These are phyloP conservation scores for Cladophialophora bantiana DNA, from an alignment of 2,329 filamentous ascomycete genomes.

Conservation along the genomic window DNA sequence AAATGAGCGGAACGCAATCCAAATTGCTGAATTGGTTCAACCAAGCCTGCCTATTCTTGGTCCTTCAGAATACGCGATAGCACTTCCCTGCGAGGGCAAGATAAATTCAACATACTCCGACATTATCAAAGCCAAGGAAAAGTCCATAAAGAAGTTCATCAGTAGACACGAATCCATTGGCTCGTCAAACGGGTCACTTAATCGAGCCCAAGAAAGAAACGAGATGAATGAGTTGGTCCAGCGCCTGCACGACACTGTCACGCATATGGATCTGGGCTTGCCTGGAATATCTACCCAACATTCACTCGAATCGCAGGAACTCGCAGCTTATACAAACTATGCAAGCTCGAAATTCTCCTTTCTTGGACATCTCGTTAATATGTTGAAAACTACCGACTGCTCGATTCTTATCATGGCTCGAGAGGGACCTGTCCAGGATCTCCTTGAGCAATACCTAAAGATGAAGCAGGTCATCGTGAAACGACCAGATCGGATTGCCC, in stretches of 20 bases:
- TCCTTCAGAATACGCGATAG: constrained; percentile 37
- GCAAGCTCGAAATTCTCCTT: constrained; percentile 56
- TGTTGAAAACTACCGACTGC: constrained; percentile 45
- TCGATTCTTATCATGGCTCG: constrained; percentile 51
- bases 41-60: constrained; percentile 37
- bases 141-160: constrained; percentile 39
- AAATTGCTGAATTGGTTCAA: constrained; percentile 35
- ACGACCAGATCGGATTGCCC: constrained; percentile 41
- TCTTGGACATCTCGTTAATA: constrained; percentile 51
- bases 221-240: constrained; percentile 47
- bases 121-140: constrained; percentile 38
- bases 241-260: constrained; percentile 51
- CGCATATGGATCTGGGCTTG: constrained; percentile 55
- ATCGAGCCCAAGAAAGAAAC: constrained; percentile 37
- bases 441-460: constrained; percentile 52
- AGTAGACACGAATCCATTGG: constrained; percentile 36
- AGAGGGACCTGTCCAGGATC: constrained; percentile 46
- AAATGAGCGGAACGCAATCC: constrained; percentile 36
- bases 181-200: constrained; percentile 34
- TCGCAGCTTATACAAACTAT: constrained; percentile 56
- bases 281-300: constrained; percentile 47
- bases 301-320: constrained; percentile 46
- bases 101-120: constrained; percentile 40
- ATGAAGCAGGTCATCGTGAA: constrained; percentile 49
- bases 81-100: constrained; percentile 40